Evolutionary conservation across 352 stramenopile genomes (phyloP).

Genomic region (Pythium aquatile): DNA sequence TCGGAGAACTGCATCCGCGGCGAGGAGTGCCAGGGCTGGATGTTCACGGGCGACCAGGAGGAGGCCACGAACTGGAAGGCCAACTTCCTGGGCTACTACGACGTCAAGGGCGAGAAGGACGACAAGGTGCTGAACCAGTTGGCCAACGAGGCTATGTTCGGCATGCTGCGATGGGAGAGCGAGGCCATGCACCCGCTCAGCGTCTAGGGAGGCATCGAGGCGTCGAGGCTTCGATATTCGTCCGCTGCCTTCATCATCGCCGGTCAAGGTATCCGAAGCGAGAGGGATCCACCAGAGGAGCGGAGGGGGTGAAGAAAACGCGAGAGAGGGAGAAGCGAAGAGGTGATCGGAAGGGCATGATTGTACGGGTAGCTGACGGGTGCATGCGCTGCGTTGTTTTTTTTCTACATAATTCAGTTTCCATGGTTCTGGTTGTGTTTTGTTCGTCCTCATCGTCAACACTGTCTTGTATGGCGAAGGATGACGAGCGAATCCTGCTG

Average conservation of each 20-base stretch:
- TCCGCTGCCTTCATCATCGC: background rate
- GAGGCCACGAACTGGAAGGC: constrained; percentile 70
- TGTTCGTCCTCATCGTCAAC: background rate
- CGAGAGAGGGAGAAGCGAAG: background rate
- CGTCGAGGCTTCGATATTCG: background rate
- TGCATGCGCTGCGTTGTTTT: constrained; percentile 1
- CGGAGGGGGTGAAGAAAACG: background rate
- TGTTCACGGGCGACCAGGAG: constrained; percentile 72
- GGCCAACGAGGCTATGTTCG: constrained; percentile 84
- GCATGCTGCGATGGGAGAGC: constrained; percentile 84
- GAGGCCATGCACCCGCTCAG: constrained; percentile 80
- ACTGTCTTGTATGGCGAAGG: background rate
- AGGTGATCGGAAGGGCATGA: background rate
- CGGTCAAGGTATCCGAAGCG: background rate
- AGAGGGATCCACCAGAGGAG: background rate
- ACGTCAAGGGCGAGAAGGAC: constrained; percentile 82
- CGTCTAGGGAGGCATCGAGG: constrained; percentile 33
- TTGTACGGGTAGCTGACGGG: background rate
- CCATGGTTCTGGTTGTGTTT: constrained; percentile 1
- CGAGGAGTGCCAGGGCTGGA: constrained; percentile 83
- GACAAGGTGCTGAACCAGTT: constrained; percentile 84
- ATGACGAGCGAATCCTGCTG: background rate
- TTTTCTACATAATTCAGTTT: constrained; percentile 2
- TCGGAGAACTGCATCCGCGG: constrained; percentile 77
- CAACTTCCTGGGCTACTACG: constrained; percentile 79